Conservation (phyloP, 768 basidiomycete genomes). For the Gelatoporia subvermispora region DNA sequence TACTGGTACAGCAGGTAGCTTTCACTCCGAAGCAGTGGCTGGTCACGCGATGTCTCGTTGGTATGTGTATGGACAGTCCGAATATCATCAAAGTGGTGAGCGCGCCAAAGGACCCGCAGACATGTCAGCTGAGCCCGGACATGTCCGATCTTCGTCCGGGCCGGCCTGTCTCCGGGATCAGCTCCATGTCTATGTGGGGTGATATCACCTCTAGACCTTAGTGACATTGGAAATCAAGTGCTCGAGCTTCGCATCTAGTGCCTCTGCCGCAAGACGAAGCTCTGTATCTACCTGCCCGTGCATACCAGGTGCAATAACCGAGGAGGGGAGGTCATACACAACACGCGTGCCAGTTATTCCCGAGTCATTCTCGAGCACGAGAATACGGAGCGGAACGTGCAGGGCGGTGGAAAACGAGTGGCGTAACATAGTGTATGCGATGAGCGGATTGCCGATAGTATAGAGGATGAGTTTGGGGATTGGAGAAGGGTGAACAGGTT, state of each 20-base stretch:
- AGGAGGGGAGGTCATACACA: conserved; percentile 44
- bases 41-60: too few relatives aligned
- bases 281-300: conserved; percentile 25
- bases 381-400: conserved; percentile 42
- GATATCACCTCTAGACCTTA: too few relatives aligned
- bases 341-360: conserved; percentile 36
- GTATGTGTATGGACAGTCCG: too few relatives aligned
- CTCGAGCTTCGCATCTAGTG: conserved; percentile 42
- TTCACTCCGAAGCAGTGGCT: too few relatives aligned
- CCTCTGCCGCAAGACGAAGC: conserved; percentile 29
- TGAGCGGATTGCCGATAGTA: conserved; percentile 46
- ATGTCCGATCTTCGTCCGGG: too few relatives aligned
- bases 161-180: too few relatives aligned
- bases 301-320: conserved; percentile 33
- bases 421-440: conserved; percentile 41
- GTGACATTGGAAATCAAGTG: conserved; percentile 26
- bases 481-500: too few relatives aligned
- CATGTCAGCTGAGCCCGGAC: too few relatives aligned
- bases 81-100: too few relatives aligned
- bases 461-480: conserved; percentile 32
- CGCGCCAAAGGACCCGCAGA: too few relatives aligned
- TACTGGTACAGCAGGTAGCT: too few relatives aligned
- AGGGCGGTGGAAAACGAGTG: conserved; percentile 36
- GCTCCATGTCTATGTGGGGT: too few relatives aligned
- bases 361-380: conserved; percentile 37